Percentiles rank a stretch among this genome's conserved stretches.
Evolutionary conservation across 257 asterid species (phyloP).

Genomic region (Solanum chmielewskii): DNA sequence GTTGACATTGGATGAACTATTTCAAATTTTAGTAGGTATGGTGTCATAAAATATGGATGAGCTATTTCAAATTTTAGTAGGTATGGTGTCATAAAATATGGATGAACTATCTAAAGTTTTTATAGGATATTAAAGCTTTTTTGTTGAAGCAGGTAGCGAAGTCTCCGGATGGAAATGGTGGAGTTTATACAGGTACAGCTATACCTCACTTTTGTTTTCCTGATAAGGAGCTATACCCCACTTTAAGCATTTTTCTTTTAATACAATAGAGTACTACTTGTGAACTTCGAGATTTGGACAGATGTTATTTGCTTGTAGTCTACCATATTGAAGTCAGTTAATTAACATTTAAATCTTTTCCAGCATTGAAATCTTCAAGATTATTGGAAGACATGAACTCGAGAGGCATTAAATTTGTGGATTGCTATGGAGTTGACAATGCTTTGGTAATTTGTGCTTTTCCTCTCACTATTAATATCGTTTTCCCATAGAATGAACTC

Average conservation of each 20-base stretch:
- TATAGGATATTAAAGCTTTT: not conserved
- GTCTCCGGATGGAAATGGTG: conserved; percentile 99
- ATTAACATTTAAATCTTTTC: conserved; percentile 2
- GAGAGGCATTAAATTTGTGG: conserved; percentile 81
- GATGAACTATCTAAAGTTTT: not conserved
- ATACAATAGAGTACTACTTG: not conserved
- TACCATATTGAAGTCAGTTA: conserved; percentile 1
- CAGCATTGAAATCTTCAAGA: conserved; percentile 73
- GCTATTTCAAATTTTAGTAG: not conserved
- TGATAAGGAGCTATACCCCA: not conserved
- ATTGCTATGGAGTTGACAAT: conserved; percentile 97
- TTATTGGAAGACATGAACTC: conserved; percentile 85
- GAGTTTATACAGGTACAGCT: conserved; percentile 75
- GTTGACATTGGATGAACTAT: not conserved
- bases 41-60: not conserved
- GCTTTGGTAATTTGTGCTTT: conserved; percentile 56
- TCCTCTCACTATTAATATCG: not conserved
- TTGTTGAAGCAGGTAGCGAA: conserved; percentile 57
- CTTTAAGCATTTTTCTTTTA: not conserved
- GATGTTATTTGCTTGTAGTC: not conserved
- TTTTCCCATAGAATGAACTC: not conserved
- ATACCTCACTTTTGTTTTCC: not conserved
- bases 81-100: not conserved
- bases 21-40: not conserved
- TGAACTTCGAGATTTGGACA: not conserved